Evolutionary conservation across 305 asterid genomes (phyloP).

Genomic region (Fraxinus baroniana): DNA sequence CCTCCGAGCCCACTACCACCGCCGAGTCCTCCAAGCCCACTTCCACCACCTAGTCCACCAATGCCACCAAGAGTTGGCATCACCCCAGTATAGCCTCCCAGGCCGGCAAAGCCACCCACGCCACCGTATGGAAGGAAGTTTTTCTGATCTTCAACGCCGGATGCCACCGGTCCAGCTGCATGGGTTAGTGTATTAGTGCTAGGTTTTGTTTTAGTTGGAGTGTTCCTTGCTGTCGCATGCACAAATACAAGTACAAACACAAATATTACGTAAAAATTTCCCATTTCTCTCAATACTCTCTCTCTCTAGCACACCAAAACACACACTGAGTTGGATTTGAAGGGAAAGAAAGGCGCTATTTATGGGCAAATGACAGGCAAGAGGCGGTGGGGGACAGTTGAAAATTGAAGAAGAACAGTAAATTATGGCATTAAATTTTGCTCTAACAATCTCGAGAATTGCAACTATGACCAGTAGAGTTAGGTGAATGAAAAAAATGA

Average conservation of each 20-base stretch:
- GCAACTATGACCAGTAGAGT: background rate
- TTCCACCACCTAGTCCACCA: slow-evolving; percentile 26
- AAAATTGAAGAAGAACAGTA: slow-evolving; percentile 23
- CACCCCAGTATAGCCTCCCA: slow-evolving; percentile 18
- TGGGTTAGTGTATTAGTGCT: slow-evolving; percentile 22
- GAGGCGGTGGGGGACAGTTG: slow-evolving; percentile 26
- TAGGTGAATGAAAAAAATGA: too few relatives aligned
- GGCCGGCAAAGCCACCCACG: slow-evolving; percentile 1
- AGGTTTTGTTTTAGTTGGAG: slow-evolving; percentile 21
- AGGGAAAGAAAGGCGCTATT: slow-evolving; percentile 2
- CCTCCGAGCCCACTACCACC: slow-evolving; percentile 30
- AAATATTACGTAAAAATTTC: slow-evolving; percentile 24
- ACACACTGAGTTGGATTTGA: background rate
- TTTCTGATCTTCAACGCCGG: too few relatives aligned
- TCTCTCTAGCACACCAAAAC: background rate
- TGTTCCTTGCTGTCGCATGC: slow-evolving; percentile 39
- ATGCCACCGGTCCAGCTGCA: background rate
- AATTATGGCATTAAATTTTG: slow-evolving; percentile 25
- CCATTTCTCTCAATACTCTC: slow-evolving; percentile 21
- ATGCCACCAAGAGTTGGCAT: slow-evolving; percentile 6
- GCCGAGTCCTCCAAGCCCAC: slow-evolving; percentile 15
- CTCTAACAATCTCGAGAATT: slow-evolving; percentile 27
- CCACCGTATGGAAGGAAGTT: too few relatives aligned
- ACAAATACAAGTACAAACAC: slow-evolving; percentile 21
- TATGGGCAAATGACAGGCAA: slow-evolving; percentile 23